Base-by-base conservation (phyloP, 2,329 filamentous ascomycete species). In the Cladosporium sp. region DNA sequence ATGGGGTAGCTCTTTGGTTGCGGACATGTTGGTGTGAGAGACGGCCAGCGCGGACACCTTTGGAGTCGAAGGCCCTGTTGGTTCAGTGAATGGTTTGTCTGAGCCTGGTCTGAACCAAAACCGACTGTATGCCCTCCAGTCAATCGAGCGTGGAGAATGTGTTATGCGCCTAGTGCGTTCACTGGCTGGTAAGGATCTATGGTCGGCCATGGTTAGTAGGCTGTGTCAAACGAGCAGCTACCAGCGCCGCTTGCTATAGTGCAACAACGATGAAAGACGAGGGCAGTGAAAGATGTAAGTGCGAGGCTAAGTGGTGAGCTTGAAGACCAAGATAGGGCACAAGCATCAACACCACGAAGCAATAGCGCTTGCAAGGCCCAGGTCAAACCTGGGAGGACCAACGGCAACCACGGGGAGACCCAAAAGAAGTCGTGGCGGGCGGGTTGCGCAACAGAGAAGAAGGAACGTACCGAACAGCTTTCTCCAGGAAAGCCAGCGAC, bases 401-500 rank as follows among this genome's bases (percentile, higher is more conserved):
- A 65, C 66, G 62, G 62, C 65, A 62, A 65, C 65, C 56, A 55
- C 58, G 46, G 66, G 65, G 67, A 65, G 62, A 21, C 61, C 63
- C 58, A 55, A 58, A 66, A 65, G 64, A 66, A 61, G 56, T 65
- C 65, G 66, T 57, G 62, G 65, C 67, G 66, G 56, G 53, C 33
- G 64, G 31, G 46, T 69, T 69, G 69, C 67, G 69, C 67, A 73
- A 69, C 40, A 46, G 67, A 50, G 61, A 65, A 64, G 53, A 67
- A 33, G 62, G 58, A 65, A 76, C 74, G 71, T 74, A 76, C 74
- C 72, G 71, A 61, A 67, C 65, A 64, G 73, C 69, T 71, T 72
- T 74, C 74, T 57, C 72, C 72, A 71, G 72, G 74, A 75, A 74
- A 72, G 66, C 62, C 67, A 68, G 67, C 67, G 63, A 74, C 64